Conservation (phyloP, 345 rosid species). For the Eucalyptus fibrosa region DNA sequence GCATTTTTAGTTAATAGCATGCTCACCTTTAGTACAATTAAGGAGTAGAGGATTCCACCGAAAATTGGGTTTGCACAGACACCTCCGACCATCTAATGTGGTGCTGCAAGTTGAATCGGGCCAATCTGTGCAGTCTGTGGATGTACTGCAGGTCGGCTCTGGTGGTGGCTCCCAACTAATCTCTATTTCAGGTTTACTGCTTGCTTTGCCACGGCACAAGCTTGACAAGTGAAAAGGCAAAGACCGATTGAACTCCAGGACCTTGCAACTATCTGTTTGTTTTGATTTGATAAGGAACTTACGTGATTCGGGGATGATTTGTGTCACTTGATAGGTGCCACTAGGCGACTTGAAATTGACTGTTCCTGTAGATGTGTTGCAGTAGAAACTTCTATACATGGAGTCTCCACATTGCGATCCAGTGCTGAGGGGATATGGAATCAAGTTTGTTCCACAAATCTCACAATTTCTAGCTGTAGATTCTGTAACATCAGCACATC, state of each 20-base stretch:
- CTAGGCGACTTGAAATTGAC: constrained; percentile 16
- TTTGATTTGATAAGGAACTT: constrained; percentile 11
- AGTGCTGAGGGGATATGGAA: constrained; percentile 61
- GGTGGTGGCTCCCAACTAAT: constrained; percentile 40
- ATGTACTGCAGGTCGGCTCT: constrained; percentile 35
- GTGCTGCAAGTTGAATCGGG: constrained; percentile 32
- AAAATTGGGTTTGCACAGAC: constrained; percentile 30
- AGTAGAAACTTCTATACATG: constrained; percentile 30
- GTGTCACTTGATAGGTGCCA: constrained; percentile 24
- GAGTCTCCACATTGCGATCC: constrained; percentile 50
- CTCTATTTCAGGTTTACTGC: constrained; percentile 24
- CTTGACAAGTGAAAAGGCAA: neutral
- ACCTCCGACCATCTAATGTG: constrained; percentile 17
- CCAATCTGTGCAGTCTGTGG: constrained; percentile 49
- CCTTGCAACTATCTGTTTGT: constrained; percentile 1
- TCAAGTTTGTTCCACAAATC: constrained; percentile 29
- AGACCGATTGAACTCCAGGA: neutral
- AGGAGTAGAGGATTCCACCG: constrained; percentile 30
- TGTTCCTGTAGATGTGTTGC: constrained; percentile 30
- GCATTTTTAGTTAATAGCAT: neutral
- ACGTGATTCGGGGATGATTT: constrained; percentile 15
- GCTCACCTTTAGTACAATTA: constrained; percentile 35
- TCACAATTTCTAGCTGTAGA: constrained; percentile 24
- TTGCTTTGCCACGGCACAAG: neutral
- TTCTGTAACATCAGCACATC: constrained; percentile 14